Evolutionary conservation across 2,329 filamentous ascomycete genomes (phyloP).

Genomic region (Fonsecaea monophora): DNA sequence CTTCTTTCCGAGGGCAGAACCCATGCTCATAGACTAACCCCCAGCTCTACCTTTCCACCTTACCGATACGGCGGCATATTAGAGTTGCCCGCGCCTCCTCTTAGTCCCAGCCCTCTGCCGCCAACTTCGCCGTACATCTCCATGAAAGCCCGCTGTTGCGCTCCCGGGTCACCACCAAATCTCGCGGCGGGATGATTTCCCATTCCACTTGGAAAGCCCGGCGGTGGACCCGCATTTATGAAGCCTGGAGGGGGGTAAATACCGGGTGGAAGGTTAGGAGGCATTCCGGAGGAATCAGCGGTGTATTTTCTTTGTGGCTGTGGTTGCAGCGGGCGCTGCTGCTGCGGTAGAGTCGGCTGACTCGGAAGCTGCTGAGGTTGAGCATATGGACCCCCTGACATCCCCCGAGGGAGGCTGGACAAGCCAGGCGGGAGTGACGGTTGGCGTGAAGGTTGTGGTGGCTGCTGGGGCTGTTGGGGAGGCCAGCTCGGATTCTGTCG

Average conservation of each 20-base stretch:
- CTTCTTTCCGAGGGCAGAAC: neutral
- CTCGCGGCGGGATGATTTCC: slow-evolving; percentile 42
- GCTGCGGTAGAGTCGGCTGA: slow-evolving; percentile 18
- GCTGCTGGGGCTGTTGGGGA: slow-evolving; percentile 34
- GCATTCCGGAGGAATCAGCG: slow-evolving; percentile 40
- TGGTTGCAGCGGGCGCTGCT: slow-evolving; percentile 28
- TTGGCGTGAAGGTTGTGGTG: slow-evolving; percentile 28
- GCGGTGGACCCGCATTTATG: slow-evolving; percentile 50
- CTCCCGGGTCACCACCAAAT: slow-evolving; percentile 46
- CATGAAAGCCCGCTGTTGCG: slow-evolving; percentile 50
- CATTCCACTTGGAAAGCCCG: slow-evolving; percentile 47
- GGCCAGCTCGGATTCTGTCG: slow-evolving; percentile 39
- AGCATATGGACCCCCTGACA: slow-evolving; percentile 29
- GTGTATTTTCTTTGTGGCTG: slow-evolving; percentile 38
- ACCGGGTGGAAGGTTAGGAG: slow-evolving; percentile 48
- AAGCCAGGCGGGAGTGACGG: slow-evolving; percentile 32
- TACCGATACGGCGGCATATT: slow-evolving; percentile 34
- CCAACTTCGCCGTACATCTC: slow-evolving; percentile 52
- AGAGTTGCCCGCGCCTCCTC: slow-evolving; percentile 27
- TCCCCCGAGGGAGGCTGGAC: slow-evolving; percentile 44
- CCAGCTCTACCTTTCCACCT: neutral
- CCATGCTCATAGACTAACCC: neutral
- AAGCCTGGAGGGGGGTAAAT: slow-evolving; percentile 56
- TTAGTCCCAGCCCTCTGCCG: slow-evolving; percentile 45
- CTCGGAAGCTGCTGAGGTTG: slow-evolving; percentile 28